A percentile compares a stretch with the other conserved stretches of the same genome.
These are phyloP conservation scores for Hypoxylon crocopeplum DNA, from an alignment of 495 filamentous ascomycete genomes.

Conservation along the genomic window DNA sequence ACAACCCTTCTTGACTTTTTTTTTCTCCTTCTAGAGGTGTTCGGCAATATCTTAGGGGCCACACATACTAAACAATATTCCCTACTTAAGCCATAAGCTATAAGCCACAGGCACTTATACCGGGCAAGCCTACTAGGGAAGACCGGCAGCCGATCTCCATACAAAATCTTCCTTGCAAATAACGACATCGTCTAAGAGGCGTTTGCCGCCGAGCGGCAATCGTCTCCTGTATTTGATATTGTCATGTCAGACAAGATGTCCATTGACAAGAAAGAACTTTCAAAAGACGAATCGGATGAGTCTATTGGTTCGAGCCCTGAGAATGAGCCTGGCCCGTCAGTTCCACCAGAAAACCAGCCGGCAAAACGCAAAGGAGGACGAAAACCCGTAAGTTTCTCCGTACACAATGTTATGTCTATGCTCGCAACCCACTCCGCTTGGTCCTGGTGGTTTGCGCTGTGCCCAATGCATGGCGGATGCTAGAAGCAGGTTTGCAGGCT, in stretches of 20 bases:
- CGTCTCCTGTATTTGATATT: conserved; percentile 39
- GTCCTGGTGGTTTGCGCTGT: conserved; percentile 33
- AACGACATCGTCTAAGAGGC: conserved; percentile 33
- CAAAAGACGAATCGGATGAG: conserved; percentile 59
- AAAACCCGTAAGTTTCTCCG: conserved; percentile 79
- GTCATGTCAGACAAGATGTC: conserved; percentile 66
- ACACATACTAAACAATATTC: conserved; percentile 22
- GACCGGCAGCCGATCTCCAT: conserved; percentile 7
- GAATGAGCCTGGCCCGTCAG: conserved; percentile 50
- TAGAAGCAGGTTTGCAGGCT: conserved; percentile 23
- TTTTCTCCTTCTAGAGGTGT: not conserved
- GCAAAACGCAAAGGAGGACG: conserved; percentile 94
- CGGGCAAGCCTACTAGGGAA: conserved; percentile 21
- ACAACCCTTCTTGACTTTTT: conserved; percentile 11
- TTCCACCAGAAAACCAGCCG: conserved; percentile 54
- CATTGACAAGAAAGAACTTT: conserved; percentile 62
- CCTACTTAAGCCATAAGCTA: conserved; percentile 11
- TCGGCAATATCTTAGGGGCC: conserved; percentile 23
- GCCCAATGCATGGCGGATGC: conserved; percentile 28
- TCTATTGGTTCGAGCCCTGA: conserved; percentile 63
- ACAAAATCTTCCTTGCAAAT: conserved; percentile 8
- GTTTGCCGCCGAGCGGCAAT: conserved; percentile 43
- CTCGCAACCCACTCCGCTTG: conserved; percentile 20
- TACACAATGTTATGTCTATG: conserved; percentile 11
- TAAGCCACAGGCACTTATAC: conserved; percentile 19